Base-by-base conservation (phyloP, 2,329 filamentous ascomycete genomes). In the Pseudohalonectria lignicola region DNA sequence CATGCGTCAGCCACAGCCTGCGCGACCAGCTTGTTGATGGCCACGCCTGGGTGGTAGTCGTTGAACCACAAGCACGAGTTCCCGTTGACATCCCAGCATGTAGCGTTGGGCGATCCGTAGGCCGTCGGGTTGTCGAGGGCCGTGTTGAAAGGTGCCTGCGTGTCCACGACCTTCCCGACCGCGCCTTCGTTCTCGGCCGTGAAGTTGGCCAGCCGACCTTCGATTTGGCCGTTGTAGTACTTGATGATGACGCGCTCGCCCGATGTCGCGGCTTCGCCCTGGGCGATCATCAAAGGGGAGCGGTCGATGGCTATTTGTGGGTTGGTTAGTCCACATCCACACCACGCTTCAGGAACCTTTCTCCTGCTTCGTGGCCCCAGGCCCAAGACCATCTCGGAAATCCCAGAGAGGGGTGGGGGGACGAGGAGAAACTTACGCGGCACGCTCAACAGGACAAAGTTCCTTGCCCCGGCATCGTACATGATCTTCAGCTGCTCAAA, bases 401-500 rank as follows among this genome's bases (percentile, higher is more conserved):
- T n/a, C n/a, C n/a, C n/a, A n/a, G n/a, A n/a, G n/a, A n/a, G n/a
- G n/a, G n/a, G n/a, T n/a, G n/a, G n/a, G n/a, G n/a, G n/a, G n/a
- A n/a, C n/a, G n/a, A n/a, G 30, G 30, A 31, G 16, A n/a, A 16
- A 39, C 37, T 39, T 19, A 39, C 45, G 71, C 2, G 77, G 76
- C 0, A 79, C 74, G 37, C 66, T 76, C 21, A 81, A 43, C 38
- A 80, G 64, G 2, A 69, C 60, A 42, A 80, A 80, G 39, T 76
- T 76, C 5, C 75, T 59, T 2, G 66, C 66, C 0, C 76, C 76
- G 3, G 61, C 57, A 3, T 56, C 50, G 43, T 76, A 76, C 6
- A 82, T 55, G 16, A 61, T 41, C 39, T 63, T 54, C 0, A 67
- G 49, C 1, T 68, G 50, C 4, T 50, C 50, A 11, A 59, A 59